Conservation (phyloP, 2,329 filamentous ascomycete genomes). For the Fusarium anguioides region DNA sequence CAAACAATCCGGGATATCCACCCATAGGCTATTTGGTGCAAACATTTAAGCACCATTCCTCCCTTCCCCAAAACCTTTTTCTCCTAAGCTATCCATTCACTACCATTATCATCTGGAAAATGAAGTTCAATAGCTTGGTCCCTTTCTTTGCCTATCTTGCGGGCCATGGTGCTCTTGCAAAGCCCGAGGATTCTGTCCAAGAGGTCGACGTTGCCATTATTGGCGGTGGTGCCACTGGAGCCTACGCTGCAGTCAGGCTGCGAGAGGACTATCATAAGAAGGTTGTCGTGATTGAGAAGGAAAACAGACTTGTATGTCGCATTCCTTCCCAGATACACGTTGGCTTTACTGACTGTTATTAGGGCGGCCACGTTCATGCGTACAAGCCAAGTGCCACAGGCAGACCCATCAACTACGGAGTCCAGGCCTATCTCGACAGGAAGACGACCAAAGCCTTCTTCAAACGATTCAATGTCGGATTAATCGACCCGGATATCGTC, state of each 20-base stretch:
- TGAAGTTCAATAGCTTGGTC: not conserved
- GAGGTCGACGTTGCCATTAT: slow-evolving; percentile 36
- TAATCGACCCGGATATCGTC: not conserved
- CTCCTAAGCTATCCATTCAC: not conserved
- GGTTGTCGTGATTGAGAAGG: slow-evolving; percentile 36
- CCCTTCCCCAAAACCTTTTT: not conserved
- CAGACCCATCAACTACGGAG: slow-evolving; percentile 25
- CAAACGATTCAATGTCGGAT: slow-evolving; percentile 23
- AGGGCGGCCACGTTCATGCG: slow-evolving; percentile 35
- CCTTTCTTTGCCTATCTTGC: not conserved
- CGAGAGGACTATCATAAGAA: slow-evolving; percentile 30
- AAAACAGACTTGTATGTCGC: slow-evolving; percentile 8
- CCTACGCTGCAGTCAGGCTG: slow-evolving; percentile 36
- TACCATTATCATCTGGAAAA: not conserved
- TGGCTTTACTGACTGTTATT: not conserved
- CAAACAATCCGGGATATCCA: too few species aligned
- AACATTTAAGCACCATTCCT: not conserved
- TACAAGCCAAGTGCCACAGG: slow-evolving; percentile 1
- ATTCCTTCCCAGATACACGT: rapidly evolving
- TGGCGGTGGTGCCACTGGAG: slow-evolving; percentile 31
- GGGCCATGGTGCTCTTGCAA: not conserved
- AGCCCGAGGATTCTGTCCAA: not conserved
- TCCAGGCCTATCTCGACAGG: slow-evolving; percentile 28
- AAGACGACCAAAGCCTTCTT: slow-evolving; percentile 20
- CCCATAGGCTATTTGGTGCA: too few species aligned